These are phyloP conservation scores for Myotisia sp. DNA, from an alignment of 2,329 filamentous ascomycete species.

Conservation along the genomic window DNA sequence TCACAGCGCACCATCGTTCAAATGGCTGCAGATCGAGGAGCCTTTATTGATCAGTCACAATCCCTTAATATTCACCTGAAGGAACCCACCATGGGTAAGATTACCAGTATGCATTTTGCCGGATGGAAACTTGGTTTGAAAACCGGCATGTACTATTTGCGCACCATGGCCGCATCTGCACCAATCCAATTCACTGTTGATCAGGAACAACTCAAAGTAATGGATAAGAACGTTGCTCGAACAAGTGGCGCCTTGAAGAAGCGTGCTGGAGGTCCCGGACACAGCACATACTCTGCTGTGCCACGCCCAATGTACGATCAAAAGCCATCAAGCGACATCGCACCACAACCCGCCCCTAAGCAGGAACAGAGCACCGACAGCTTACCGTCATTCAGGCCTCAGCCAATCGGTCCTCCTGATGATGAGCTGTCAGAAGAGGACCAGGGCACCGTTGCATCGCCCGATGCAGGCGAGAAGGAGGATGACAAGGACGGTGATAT, in stretches of 20 bases:
- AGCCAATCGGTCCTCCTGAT: slow-evolving; percentile 43
- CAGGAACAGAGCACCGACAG: no score
- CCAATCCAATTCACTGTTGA: slow-evolving; percentile 99
- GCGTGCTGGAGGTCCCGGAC: slow-evolving; percentile 45
- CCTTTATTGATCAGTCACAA: slow-evolving; percentile 97
- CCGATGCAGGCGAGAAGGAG: slow-evolving; percentile 9
- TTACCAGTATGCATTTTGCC: slow-evolving; percentile 98
- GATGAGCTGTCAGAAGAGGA: no score
- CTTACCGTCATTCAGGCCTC: slow-evolving; percentile 23
- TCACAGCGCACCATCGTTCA: slow-evolving; percentile 89
- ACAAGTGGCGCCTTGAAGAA: slow-evolving; percentile 50
- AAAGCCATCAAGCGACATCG: slow-evolving; percentile 45
- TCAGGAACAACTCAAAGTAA: slow-evolving; percentile 80
- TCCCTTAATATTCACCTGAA: slow-evolving; percentile 99
- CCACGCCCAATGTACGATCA: slow-evolving; percentile 50
- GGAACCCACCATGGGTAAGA: slow-evolving; percentile 98
- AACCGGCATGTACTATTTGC: slow-evolving; percentile 99
- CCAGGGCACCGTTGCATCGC: slow-evolving; percentile 22
- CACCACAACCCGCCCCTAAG: slow-evolving; percentile 62
- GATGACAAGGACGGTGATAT: slow-evolving; percentile 54
- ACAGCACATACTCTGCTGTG: slow-evolving; percentile 45
- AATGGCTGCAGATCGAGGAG: slow-evolving; percentile 96
- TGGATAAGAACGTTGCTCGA: slow-evolving; percentile 63
- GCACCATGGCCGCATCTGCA: slow-evolving; percentile 89
- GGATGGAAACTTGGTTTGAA: slow-evolving; percentile 99